These are phyloP conservation scores for Stemphylium beticola DNA, from an alignment of 2,329 filamentous ascomycete species.

Conservation along the genomic window DNA sequence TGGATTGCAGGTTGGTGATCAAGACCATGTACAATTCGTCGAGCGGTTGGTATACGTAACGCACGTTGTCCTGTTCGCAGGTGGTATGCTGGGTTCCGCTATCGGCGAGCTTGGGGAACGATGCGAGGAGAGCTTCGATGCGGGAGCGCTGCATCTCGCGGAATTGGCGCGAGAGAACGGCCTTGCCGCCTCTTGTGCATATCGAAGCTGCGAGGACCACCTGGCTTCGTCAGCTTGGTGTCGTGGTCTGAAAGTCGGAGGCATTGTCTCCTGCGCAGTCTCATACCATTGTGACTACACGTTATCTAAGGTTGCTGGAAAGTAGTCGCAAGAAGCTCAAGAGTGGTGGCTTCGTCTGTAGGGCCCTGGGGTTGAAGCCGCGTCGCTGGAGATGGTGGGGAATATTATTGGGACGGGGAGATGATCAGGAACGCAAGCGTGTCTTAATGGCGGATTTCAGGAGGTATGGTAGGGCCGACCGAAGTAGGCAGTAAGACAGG, in stretches of 20 bases:
- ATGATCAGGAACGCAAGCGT: conserved; percentile 14
- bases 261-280: background rate
- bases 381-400: conserved; percentile 23
- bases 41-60: conserved; percentile 98
- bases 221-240: conserved; percentile 56
- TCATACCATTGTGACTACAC: conserved; percentile 39
- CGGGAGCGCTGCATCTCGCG: conserved; percentile 96
- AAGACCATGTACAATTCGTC: conserved; percentile 99
- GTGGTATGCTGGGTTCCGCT: conserved; percentile 96
- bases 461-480: background rate
- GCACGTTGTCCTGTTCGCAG: conserved; percentile 98
- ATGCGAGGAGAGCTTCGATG: conserved; percentile 94
- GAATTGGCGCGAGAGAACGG: conserved; percentile 96
- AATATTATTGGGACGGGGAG: conserved; percentile 23
- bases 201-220: conserved; percentile 99
- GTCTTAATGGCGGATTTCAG: background rate
- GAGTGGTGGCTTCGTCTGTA: background rate
- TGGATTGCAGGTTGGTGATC: conserved; percentile 99
- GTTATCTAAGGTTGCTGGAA: conserved; percentile 12
- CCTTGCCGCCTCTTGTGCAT: conserved; percentile 97
- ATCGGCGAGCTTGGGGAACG: conserved; percentile 96
- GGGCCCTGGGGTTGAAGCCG: conserved; percentile 7
- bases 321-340: background rate
- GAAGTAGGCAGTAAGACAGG: background rate
- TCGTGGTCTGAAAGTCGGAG: background rate